Evolutionary conservation across 129 eudicot species (phyloP).

Genomic region (Artemisia annua): DNA sequence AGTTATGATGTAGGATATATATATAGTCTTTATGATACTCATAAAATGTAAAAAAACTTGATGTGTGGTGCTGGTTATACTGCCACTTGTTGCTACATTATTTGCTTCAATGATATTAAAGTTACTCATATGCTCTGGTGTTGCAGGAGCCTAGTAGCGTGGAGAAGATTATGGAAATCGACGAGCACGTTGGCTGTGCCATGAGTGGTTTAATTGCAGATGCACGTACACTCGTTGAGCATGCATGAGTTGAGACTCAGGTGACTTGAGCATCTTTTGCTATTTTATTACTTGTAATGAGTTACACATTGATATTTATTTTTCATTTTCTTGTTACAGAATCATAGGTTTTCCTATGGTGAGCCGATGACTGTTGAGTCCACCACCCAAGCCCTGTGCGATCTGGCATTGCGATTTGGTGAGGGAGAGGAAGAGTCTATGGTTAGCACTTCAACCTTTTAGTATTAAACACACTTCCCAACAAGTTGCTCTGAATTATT

Average conservation of each 20-base stretch:
- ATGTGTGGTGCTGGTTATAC: no score
- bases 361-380: constrained; percentile 99
- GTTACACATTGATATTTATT: not conserved
- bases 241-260: constrained; percentile 98
- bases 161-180: constrained; percentile 98
- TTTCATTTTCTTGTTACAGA: constrained; percentile 38
- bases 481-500: not conserved
- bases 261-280: constrained; percentile 28
- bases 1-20: not conserved
- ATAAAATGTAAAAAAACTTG: no score
- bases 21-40: not conserved
- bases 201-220: constrained; percentile 99
- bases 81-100: not conserved
- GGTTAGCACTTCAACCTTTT: constrained; percentile 44
- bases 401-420: constrained; percentile 92
- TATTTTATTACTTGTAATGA: not conserved
- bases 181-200: constrained; percentile 97
- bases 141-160: constrained; percentile 97
- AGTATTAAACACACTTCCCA: not conserved
- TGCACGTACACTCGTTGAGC: constrained; percentile 98
- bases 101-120: not conserved
- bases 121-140: not conserved
- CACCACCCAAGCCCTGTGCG: constrained; percentile 95
- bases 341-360: constrained; percentile 97
- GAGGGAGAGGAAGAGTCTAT: constrained; percentile 99